Evolutionary conservation across 2,329 filamentous ascomycete species (phyloP), one percentile per base, ranked within the genome.

Genomic region (Colletotrichum gloeosporioides): DNA sequence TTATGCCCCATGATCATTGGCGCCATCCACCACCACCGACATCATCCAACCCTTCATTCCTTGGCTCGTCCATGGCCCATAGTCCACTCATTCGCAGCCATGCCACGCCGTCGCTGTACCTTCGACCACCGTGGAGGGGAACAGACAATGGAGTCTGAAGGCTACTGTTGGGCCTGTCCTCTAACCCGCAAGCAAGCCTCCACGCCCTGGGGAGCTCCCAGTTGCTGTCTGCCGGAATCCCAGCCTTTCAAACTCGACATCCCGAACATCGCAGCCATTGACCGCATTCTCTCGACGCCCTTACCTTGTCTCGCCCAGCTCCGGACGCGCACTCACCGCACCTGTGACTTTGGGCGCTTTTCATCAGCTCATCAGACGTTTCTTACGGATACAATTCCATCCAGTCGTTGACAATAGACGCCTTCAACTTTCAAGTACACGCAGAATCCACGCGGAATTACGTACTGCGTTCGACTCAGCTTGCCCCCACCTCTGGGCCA

Each of bases 21-120:
- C 57, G 62, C 31, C 39, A 57, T 67, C 73, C 68, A 62, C 67
- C 44, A 69, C 73, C 68, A 44, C 67, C 66, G 69, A 75, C 73
- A 72, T 62, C 53, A 72, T 62, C 31, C 53, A 62, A 31, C 27
- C 34, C 27, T 62, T 53, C 32, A 22, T 27, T 61, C 61, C 62
- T 49, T 61, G 44, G 39, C 71, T 34, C 39, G 31, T 25, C 25
- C 29, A 12, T 22, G 44, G 12, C 44, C 44, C 10, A 22, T 25
- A 22, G 44, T 66, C 34, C 31, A 53, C 25, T 59, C 65, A 68
- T 32, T 57, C n/a, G 27, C 34, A 69, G 36, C 67, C 27, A 49
- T 49, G 36, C 18, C 57, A 63, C 68, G 55, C 36, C 68, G 59
- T 67, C 32, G 49, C 63, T 18, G 65, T 63, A 31, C 61, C 34